phyloP scores from a whole-genome alignment of 2,329 filamentous ascomycete genomes.

The Scedosporium boydii region DNA sequence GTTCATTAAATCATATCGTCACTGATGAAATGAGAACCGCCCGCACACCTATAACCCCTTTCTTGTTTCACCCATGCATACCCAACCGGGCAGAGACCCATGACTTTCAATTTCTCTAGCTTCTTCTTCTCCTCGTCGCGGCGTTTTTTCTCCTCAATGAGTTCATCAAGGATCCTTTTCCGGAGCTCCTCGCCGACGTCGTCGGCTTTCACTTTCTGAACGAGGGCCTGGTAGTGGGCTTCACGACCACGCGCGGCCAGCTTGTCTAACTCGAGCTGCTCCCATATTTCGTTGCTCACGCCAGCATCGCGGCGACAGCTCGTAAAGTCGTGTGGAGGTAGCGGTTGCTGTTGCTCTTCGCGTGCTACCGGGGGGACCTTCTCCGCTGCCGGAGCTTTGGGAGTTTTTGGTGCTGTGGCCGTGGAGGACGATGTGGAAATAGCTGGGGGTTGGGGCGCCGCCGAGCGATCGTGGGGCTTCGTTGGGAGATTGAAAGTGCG shows the following conservation, averaged over 20 bases:
- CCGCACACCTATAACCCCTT: conserved; percentile 52
- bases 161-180: conserved; percentile 24
- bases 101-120: conserved; percentile 36
- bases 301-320: conserved; percentile 35
- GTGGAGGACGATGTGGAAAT: neutral
- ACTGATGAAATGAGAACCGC: conserved; percentile 48
- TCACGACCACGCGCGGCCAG: conserved; percentile 26
- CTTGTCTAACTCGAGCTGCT: conserved; percentile 45
- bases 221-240: conserved; percentile 19
- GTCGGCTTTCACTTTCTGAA: conserved; percentile 17
- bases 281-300: conserved; percentile 52
- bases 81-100: conserved; percentile 48
- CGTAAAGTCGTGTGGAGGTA: neutral
- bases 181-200: conserved; percentile 18
- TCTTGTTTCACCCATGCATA: conserved; percentile 52
- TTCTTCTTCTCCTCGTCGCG: conserved; percentile 24
- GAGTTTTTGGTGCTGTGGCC: neutral
- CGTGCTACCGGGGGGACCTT: neutral
- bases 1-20: neutral
- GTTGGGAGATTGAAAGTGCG: neutral
- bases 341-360: neutral
- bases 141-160: conserved; percentile 27
- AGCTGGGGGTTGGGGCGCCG: neutral
- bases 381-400: neutral
- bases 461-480: conserved; percentile 7